These are phyloP conservation scores for Zangia roseola DNA, from an alignment of 768 basidiomycete genomes.

Conservation along the genomic window DNA sequence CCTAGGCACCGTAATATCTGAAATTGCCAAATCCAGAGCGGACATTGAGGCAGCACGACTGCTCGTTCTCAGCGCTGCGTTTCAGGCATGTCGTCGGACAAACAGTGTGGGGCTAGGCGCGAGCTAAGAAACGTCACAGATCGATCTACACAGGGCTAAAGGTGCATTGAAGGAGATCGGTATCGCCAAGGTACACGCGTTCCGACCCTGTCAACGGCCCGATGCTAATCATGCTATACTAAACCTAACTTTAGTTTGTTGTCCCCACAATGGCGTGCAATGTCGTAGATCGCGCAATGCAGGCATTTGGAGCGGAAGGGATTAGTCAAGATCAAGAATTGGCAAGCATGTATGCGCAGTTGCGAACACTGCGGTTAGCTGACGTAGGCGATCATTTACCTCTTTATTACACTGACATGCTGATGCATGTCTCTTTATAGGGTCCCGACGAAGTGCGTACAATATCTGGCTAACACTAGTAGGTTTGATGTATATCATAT, in stretches of 20 bases:
- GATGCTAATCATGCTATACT: neutral
- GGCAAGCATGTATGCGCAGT: constrained; percentile 70
- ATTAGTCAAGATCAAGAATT: constrained; percentile 87
- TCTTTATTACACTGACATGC: neutral
- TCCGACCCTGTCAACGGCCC: neutral
- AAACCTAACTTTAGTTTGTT: constrained; percentile 62
- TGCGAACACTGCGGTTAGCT: constrained; percentile 86
- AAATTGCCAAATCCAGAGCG: constrained; percentile 89
- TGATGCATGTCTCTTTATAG: constrained; percentile 34
- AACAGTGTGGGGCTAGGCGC: neutral
- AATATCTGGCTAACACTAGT: neutral
- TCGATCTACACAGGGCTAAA: constrained; percentile 89
- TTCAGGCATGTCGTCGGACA: constrained; percentile 51
- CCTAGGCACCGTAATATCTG: constrained; percentile 81
- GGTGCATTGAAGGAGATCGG: constrained; percentile 97
- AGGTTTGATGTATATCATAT: neutral
- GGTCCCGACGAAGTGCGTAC: constrained; percentile 73
- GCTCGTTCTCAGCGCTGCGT: constrained; percentile 88
- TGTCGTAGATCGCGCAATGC: constrained; percentile 94
- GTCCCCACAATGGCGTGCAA: constrained; percentile 87
- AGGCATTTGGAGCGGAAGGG: constrained; percentile 96
- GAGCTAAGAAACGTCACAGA: constrained; percentile 43
- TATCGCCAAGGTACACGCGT: constrained; percentile 77
- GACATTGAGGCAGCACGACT: constrained; percentile 89
- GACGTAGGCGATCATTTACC: constrained; percentile 52